Evolutionary conservation across 78 protist species (phyloP), one percentile per base, ranked within the genome.

Genomic region (Pelomyxa schiedti): DNA sequence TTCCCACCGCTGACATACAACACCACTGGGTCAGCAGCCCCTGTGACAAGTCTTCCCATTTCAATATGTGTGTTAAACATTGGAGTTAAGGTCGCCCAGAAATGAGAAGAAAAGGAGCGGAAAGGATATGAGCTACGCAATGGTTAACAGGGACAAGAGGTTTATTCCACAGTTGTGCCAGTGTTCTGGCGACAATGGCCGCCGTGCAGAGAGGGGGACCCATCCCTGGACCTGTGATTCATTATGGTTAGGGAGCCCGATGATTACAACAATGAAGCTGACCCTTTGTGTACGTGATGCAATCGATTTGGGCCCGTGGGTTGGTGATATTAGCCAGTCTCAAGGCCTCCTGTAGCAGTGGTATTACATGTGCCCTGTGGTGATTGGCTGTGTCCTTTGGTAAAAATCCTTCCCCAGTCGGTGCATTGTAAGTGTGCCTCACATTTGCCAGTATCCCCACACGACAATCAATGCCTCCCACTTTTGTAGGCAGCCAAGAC

Each of bases 1-100:
- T 98, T 98, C 37, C 98, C 99, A 28, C 99, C 99, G 66, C 93
- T 81, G 32, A 96, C 99, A 76, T 98, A 98, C 29, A 98, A 86
- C 36, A 95, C 97, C 1, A 95, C 89, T 1, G 99, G 99, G 66
- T 96, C 90, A 4, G 29, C 39, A 0, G 95, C 88, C 9, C 81
- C 85, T 0, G 99, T 96, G 40, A 90, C 90, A 7, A 92, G 38
- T 29, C 98, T 42, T 39, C 99, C 99, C 99, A 98, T 98, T 69
- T 98, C 99, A 30, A 98, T 97, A 74, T 98, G 92, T 29, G 80
- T 81, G n/a, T 42, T 26, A 16, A 6, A 67, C 24, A 29, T 24
- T n/a, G 24, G n/a, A 67, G 71, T 24, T 36, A 24, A 22, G n/a
- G 22, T 22, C 22, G 22, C 22, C 24, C 22, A 77, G 77, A 9